A percentile compares a stretch with the other conserved stretches of the same genome.
phyloP scores from a whole-genome alignment of 805 yeast species.

The Suhomyces xylopsoci region DNA sequence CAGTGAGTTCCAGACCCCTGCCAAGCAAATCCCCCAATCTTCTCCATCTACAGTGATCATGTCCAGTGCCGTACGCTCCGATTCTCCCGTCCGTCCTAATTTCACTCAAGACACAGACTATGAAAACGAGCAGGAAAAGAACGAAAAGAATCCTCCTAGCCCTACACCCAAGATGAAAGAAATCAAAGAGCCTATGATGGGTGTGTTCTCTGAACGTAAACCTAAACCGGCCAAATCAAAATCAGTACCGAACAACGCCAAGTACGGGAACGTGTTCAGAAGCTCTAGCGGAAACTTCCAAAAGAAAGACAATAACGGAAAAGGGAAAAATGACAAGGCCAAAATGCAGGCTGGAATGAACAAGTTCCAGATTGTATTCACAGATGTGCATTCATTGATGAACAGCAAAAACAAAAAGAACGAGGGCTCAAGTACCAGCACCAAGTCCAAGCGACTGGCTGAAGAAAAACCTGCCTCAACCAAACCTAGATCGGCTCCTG shows the following conservation, averaged over 20 bases:
- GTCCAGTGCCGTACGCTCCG: conserved; percentile 26
- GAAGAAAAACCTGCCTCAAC: not conserved
- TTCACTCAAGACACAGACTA: conserved; percentile 4
- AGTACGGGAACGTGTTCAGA: not conserved
- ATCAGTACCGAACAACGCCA: not conserved
- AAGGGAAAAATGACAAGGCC: conserved; percentile 6
- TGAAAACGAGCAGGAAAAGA: conserved; percentile 6
- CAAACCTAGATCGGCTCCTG: not conserved
- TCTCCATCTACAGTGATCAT: conserved; percentile 44
- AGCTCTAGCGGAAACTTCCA: not conserved
- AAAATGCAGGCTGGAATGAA: conserved; percentile 39
- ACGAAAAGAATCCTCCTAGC: conserved; percentile 24
- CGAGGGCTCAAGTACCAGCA: not conserved
- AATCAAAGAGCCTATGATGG: conserved; percentile 32
- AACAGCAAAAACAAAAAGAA: conserved; percentile 11
- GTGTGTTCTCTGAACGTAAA: conserved; percentile 32
- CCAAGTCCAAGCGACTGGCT: not conserved
- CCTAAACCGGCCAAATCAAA: conserved; percentile 4
- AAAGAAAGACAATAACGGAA: not conserved
- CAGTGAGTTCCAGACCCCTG: conserved; percentile 30
- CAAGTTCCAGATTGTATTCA: conserved; percentile 46
- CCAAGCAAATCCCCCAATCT: conserved; percentile 27
- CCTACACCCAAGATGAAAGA: conserved; percentile 35
- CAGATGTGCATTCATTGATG: conserved; percentile 30
- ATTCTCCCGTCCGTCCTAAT: conserved; percentile 6